These are phyloP conservation scores for Hymenoscyphus fructigenus DNA, from an alignment of 2,329 filamentous ascomycete species.

Conservation along the genomic window DNA sequence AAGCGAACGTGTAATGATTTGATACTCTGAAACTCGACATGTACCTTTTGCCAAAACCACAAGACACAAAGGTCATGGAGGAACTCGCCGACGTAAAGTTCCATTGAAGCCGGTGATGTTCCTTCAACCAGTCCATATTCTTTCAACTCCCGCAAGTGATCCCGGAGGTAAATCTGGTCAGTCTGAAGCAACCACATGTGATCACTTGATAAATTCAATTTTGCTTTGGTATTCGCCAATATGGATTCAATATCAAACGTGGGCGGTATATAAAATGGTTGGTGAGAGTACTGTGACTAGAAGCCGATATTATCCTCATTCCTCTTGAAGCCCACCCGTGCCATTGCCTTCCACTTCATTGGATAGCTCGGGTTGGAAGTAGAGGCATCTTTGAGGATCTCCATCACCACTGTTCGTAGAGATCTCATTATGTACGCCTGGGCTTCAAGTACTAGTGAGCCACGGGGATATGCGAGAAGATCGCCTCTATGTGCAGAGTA, in stretches of 20 bases:
- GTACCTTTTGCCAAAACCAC: neutral
- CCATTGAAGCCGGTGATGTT: neutral
- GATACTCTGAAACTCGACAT: neutral
- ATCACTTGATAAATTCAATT: slow-evolving; percentile 4
- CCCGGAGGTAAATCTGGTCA: slow-evolving; percentile 8
- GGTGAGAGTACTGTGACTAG: slow-evolving; percentile 7
- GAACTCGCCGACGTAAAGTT: neutral
- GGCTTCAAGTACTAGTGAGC: slow-evolving; percentile 18
- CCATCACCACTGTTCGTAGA: slow-evolving; percentile 3
- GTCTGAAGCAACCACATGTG: slow-evolving; percentile 18
- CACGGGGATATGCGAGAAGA: slow-evolving; percentile 19
- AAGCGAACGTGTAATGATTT: neutral
- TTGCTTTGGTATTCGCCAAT: slow-evolving; percentile 4
- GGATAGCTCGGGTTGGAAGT: neutral
- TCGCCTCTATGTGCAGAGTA: slow-evolving; percentile 10
- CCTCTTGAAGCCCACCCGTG: neutral
- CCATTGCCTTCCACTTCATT: neutral
- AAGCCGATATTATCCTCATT: neutral
- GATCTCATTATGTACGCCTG: slow-evolving; percentile 13
- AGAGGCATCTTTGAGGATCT: slow-evolving; percentile 9
- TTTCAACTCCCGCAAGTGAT: neutral
- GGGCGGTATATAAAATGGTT: slow-evolving; percentile 15
- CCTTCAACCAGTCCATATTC: neutral
- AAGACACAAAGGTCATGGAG: neutral
- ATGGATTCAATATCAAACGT: slow-evolving; percentile 9